Conservation (phyloP, 2,329 filamentous ascomycete genomes). For the Pseudogymnoascus sp. region DNA sequence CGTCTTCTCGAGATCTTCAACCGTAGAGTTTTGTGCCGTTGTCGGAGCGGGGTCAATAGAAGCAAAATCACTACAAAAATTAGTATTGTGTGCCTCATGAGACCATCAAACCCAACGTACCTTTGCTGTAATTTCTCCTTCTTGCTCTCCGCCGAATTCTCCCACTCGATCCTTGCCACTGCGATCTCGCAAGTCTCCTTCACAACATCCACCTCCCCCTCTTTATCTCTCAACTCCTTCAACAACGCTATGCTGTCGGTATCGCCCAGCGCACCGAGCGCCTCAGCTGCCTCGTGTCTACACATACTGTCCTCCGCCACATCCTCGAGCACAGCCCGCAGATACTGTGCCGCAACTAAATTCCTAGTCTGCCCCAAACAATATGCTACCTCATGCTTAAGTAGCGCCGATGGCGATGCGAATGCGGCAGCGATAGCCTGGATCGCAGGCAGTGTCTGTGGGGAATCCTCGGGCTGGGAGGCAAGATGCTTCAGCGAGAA, state of each 20-base stretch:
- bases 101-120: slow-evolving; percentile 39
- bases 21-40: slow-evolving; percentile 53
- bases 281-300: slow-evolving; percentile 92
- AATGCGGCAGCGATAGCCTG: slow-evolving; percentile 86
- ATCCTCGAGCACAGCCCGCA: slow-evolving; percentile 69
- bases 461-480: slow-evolving; percentile 50
- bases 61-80: slow-evolving; percentile 68
- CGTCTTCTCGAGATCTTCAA: slow-evolving; percentile 65
- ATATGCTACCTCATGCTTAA: slow-evolving; percentile 97
- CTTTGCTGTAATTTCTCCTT: slow-evolving; percentile 73
- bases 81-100: slow-evolving; percentile 15
- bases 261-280: slow-evolving; percentile 79
- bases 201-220: slow-evolving; percentile 71
- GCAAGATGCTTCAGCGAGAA: slow-evolving; percentile 97
- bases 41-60: slow-evolving; percentile 94
- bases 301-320: slow-evolving; percentile 87
- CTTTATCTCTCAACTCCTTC: slow-evolving; percentile 63
- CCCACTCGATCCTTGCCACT: slow-evolving; percentile 89
- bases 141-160: slow-evolving; percentile 64
- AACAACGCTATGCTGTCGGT: slow-evolving; percentile 66
- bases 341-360: slow-evolving; percentile 60
- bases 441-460: slow-evolving; percentile 51
- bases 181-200: slow-evolving; percentile 95
- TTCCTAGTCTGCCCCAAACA: slow-evolving; percentile 89
- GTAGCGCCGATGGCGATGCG: slow-evolving; percentile 71